These are phyloP conservation scores for Blepharisma japonicum DNA, from an alignment of 73 alveolate genomes.

Conservation along the genomic window DNA sequence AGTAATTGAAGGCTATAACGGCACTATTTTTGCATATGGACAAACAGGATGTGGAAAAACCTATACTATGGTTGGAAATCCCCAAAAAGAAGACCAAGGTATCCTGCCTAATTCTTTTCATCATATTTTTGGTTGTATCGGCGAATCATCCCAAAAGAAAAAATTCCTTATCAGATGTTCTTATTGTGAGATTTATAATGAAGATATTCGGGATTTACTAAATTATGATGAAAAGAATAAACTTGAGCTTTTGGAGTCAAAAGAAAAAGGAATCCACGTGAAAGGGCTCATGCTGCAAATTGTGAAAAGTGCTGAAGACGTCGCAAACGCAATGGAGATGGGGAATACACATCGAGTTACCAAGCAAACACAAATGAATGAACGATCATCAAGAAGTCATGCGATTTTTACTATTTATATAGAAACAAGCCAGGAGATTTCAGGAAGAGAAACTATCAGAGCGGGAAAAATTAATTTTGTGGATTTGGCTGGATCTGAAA, in stretches of 20 bases:
- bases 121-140: slow-evolving; percentile 76
- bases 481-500: slow-evolving; percentile 94
- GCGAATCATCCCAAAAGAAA: slow-evolving; percentile 73
- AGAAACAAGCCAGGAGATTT: slow-evolving; percentile 72
- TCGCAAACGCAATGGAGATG: slow-evolving; percentile 13
- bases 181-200: slow-evolving; percentile 94
- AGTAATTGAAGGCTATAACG: slow-evolving; percentile 95
- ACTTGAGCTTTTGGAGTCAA: slow-evolving; percentile 83
- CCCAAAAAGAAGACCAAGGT: slow-evolving; percentile 60
- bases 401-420: slow-evolving; percentile 86
- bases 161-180: slow-evolving; percentile 91
- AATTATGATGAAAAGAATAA: slow-evolving; percentile 59
- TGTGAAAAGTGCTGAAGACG: slow-evolving; percentile 58
- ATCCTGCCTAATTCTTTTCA: slow-evolving; percentile 88
- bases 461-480: slow-evolving; percentile 93
- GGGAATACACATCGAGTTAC: slow-evolving; percentile 49
- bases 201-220: slow-evolving; percentile 88
- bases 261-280: slow-evolving; percentile 79
- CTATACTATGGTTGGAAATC: slow-evolving; percentile 86
- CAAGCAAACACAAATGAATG: slow-evolving; percentile 89
- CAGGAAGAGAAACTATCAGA: slow-evolving; percentile 60
- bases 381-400: slow-evolving; percentile 86
- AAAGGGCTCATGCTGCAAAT: slow-evolving; percentile 74
- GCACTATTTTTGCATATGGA: slow-evolving; percentile 78
- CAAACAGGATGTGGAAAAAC: slow-evolving; percentile 93